These are phyloP conservation scores for Trichothecium roseum DNA, from an alignment of 2,329 filamentous ascomycete genomes.

Conservation along the genomic window DNA sequence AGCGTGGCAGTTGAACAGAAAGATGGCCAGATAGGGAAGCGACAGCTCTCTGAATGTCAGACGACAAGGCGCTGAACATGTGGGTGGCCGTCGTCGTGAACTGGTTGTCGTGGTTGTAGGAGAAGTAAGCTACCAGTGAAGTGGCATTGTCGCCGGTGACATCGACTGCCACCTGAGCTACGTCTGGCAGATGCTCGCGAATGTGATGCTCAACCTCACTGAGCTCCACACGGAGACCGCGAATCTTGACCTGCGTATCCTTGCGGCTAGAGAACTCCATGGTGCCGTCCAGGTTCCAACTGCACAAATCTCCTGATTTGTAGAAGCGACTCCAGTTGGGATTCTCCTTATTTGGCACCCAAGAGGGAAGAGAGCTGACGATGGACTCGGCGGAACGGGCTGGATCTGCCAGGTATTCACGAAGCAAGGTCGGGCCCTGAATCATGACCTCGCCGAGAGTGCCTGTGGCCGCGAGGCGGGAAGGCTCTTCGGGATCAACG, in stretches of 20 bases:
- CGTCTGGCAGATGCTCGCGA: neutral
- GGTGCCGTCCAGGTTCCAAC: conserved; percentile 1
- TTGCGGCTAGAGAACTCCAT: conserved; percentile 1
- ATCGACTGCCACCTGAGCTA: neutral
- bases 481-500: conserved; percentile 4
- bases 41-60: conserved; percentile 5
- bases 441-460: conserved; percentile 8
- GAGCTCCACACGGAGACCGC: conserved; percentile 2
- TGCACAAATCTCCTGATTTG: neutral
- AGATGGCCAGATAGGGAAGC: conserved; percentile 8
- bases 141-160: neutral
- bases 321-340: conserved; percentile 13
- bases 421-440: conserved; percentile 26
- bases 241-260: conserved; percentile 4
- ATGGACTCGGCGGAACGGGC: conserved; percentile 13
- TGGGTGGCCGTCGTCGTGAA: neutral
- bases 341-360: conserved; percentile 1
- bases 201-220: conserved; percentile 1
- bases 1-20: conserved; percentile 6
- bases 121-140: neutral
- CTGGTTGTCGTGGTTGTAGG: neutral
- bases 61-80: conserved; percentile 5
- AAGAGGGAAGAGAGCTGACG: conserved; percentile 1
- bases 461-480: conserved; percentile 5
- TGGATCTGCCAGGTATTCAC: conserved; percentile 33